phyloP scores from a whole-genome alignment of 345 rosid genomes.

The Chamaenerion angustifolium region DNA sequence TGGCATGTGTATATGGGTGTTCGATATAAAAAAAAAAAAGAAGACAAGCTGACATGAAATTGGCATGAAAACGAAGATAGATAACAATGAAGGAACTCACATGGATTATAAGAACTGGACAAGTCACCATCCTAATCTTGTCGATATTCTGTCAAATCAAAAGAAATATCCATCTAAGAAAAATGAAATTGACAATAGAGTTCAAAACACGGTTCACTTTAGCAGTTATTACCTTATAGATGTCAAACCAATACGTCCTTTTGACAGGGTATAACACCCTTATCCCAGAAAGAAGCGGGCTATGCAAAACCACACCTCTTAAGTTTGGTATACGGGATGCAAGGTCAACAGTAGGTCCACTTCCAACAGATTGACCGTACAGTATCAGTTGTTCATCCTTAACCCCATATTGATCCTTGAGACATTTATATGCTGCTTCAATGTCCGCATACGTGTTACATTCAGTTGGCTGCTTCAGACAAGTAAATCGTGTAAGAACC shows the following conservation, averaged over 20 bases:
- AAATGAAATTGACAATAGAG: conserved; percentile 1
- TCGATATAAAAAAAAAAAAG: background rate
- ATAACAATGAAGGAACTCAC: conserved; percentile 26
- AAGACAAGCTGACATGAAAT: background rate
- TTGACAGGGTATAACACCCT: conserved; percentile 89
- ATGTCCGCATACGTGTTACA: conserved; percentile 88
- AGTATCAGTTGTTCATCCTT: conserved; percentile 79
- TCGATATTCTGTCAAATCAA: conserved; percentile 60
- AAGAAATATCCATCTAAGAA: background rate
- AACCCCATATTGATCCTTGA: conserved; percentile 71
- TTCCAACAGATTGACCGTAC: conserved; percentile 97
- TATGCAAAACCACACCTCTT: conserved; percentile 73
- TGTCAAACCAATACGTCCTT: conserved; percentile 92
- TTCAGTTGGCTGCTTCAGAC: conserved; percentile 69
- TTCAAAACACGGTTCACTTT: conserved; percentile 4
- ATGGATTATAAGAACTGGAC: conserved; percentile 76
- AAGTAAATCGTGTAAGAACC: too few relatives aligned
- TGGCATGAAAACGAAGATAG: too few relatives aligned
- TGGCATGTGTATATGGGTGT: too few relatives aligned
- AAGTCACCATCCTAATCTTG: conserved; percentile 63
- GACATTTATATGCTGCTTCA: conserved; percentile 75
- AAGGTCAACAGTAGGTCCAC: conserved; percentile 92
- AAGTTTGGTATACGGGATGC: conserved; percentile 72
- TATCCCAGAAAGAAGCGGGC: conserved; percentile 86
- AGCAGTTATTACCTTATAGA: conserved; percentile 55